phyloP scores from a whole-genome alignment of 176 grass and related monocot genomes.

The Ananas comosus region DNA sequence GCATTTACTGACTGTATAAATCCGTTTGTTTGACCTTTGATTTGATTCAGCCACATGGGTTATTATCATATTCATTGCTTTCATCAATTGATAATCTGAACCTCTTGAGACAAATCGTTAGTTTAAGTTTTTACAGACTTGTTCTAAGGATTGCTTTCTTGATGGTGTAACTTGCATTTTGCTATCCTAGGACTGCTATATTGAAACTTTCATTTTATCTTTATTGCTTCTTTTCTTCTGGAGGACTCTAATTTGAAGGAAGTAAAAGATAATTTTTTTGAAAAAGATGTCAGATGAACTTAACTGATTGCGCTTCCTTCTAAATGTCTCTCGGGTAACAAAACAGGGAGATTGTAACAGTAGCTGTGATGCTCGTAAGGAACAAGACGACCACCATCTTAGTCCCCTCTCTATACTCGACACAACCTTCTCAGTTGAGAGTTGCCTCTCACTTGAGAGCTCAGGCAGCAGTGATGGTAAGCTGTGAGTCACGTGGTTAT shows the following conservation, averaged over 20 bases:
- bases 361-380: constrained; percentile 26
- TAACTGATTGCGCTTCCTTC: not conserved
- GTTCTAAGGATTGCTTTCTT: too few species aligned
- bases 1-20: too few species aligned
- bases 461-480: constrained; percentile 50
- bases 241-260: not conserved
- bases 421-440: constrained; percentile 42
- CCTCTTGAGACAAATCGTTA: too few species aligned
- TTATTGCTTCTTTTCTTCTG: not conserved
- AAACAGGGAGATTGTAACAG: constrained; percentile 42
- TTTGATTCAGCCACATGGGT: too few species aligned
- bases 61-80: too few species aligned
- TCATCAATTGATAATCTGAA: too few species aligned
- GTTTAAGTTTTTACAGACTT: too few species aligned
- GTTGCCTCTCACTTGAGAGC: constrained; percentile 47
- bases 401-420: constrained; percentile 64
- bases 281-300: not conserved
- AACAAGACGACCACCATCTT: constrained; percentile 30
- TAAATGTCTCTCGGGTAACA: constrained; percentile 28
- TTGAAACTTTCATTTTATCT: too few species aligned
- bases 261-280: not conserved
- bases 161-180: too few species aligned
- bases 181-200: too few species aligned
- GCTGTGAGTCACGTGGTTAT: not conserved
- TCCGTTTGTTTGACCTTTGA: too few species aligned